Evolutionary conservation across 2,329 filamentous ascomycete species (phyloP).

Genomic region (Acarospora socialis): DNA sequence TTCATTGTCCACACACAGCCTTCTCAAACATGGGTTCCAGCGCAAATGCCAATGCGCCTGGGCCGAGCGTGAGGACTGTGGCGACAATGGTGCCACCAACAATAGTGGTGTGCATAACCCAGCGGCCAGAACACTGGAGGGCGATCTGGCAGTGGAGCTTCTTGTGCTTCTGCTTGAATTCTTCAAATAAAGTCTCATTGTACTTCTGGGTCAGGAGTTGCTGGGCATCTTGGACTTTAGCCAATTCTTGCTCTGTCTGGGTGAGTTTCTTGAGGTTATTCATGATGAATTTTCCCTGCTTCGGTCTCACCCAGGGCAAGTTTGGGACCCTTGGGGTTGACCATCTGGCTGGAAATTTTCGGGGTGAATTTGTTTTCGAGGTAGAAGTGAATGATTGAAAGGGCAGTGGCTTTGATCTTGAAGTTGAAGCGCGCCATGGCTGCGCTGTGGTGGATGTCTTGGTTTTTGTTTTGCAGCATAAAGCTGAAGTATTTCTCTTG

Average conservation of each 20-base stretch:
- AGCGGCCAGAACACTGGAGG: conserved; percentile 4
- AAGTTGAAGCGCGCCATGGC: conserved; percentile 3
- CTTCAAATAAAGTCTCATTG: conserved; percentile 5
- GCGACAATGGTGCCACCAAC: conserved; percentile 7
- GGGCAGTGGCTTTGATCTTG: conserved; percentile 5
- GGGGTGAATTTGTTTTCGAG: conserved; percentile 5
- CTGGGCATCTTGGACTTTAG: neutral
- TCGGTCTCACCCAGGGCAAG: conserved; percentile 8
- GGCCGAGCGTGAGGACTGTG: conserved; percentile 7
- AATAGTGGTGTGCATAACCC: conserved; percentile 4
- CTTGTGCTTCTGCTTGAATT: conserved; percentile 8
- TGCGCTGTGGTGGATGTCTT: too few relatives aligned
- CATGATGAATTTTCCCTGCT: conserved; percentile 7
- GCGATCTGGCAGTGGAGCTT: conserved; percentile 1
- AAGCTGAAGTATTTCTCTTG: conserved; percentile 5
- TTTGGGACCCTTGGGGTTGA: conserved; percentile 4
- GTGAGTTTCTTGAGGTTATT: conserved; percentile 6
- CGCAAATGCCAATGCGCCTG: conserved; percentile 5
- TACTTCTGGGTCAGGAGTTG: conserved; percentile 4
- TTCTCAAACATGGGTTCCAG: conserved; percentile 6
- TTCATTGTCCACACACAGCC: conserved; percentile 2
- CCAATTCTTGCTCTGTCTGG: neutral
- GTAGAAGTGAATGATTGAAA: conserved; percentile 7
- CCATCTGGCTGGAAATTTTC: conserved; percentile 8
- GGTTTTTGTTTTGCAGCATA: conserved; percentile 2